Base-by-base conservation (phyloP, 345 rosid species). In the Crucihimalaya himalaica region DNA sequence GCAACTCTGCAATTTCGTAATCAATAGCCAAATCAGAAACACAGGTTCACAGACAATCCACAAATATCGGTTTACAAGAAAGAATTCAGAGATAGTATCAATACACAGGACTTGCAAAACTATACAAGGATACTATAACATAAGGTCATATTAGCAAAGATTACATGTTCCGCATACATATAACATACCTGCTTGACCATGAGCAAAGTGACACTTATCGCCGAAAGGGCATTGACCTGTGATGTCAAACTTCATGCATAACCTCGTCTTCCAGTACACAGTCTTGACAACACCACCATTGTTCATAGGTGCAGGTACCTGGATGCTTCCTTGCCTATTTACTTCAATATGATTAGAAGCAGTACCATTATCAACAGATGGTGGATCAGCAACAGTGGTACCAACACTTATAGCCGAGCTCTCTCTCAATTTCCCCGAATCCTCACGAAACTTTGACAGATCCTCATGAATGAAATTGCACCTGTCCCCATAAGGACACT, bases 401-500 rank as follows among this genome's bases (percentile, higher is more conserved):
- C 81, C 81, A 39, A 78, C 70, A 13, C 64, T 78, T 57, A 95
- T 90, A 8, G 75, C 99, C 5, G 89, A 81, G 68, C 86, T 85
- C 88, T 95, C 98, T 75, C 99, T 86, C 70, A 79, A 77, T 76
- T 84, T 88, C 53, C 85, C 87, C 0, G 68, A 56, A 62, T 87
- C 97, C 81, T 92, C 96, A 82, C 92, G 90, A 70, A 85, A 89
- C 81, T 89, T 95, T 0, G 97, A 70, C 0, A 96, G 87, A 45
- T 80, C 92, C 80, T 95, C 96, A 13, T 95, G 99, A 75, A 92
- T 89, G 79, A 95, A 95, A 80, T 89, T 95, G 71, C 99, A 95
- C 70, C 88, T 87, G 19, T 92, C 94, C 2, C 98, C 98, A 77
- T 92, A 95, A 52, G 99, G 99, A 55, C 98, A 92, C 72, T 90